Evolutionary conservation across 768 basidiomycete species (phyloP), one percentile per base, ranked within the genome.

Genomic region (Dioszegia crocea): DNA sequence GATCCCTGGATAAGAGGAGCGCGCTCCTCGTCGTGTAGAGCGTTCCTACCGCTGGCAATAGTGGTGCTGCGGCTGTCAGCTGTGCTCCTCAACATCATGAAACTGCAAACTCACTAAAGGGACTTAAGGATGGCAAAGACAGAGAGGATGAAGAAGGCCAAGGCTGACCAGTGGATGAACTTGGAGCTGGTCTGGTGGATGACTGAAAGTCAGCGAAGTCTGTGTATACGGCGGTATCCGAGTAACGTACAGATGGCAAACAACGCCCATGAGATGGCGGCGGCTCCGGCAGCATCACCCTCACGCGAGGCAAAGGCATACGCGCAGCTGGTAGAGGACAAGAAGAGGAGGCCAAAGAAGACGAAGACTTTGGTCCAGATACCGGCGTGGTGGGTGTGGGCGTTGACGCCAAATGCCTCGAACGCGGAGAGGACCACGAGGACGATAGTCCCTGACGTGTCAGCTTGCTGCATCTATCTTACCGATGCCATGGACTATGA

Each of bases 361-460:
- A 92, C 94, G 66, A 93, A 91, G 72, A 94, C 86, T 73, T 93
- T 92, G 73, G 91, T 93, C 86, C 89, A 91, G 57, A 91, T 79
- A 39, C 91, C 90, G 2, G 89, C 86, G 30, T 73, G 78, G 57
- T 87, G 80, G 59, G 73, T 76, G 59, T 81, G 71, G 0, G 88
- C 85, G 74, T 93, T 82, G 60, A 86, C 84, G 64, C 94, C 93
- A 61, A 69, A 78, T 30, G 79, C 77, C 56, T 76, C 73, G 57
- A 78, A 77, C 11, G 67, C 61, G 50, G 68, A 67, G 17, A 78
- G 56, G 45, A 78, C 67, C n/a, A 77, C 70, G 23, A 78, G 65
- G 19, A 78, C 77, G 50, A 78, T 67, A 29, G 71, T 76, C 76
- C 76, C 76, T 77, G 33, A 14, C 21, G 29, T 19, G 52, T 50